Base-by-base conservation (phyloP, 768 basidiomycete genomes). In the Leucocoprinus sp. region DNA sequence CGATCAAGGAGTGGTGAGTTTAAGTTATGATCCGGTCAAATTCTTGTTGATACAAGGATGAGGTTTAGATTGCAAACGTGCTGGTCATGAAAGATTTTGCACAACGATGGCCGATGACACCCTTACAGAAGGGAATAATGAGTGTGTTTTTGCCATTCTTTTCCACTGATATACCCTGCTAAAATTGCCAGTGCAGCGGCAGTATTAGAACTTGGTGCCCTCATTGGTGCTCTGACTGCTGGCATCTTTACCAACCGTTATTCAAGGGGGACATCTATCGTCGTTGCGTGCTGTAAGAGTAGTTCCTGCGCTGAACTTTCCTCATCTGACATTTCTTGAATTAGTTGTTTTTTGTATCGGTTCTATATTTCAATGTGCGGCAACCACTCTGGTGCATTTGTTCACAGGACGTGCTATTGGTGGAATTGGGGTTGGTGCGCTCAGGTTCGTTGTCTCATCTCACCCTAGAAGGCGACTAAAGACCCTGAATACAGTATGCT, bases 21-120 rank as follows among this genome's bases (percentile, higher is more conserved):
- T 15, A 23, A 8, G 28, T 21, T 34, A 21, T 18, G 5, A 1
- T 26, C 7, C 17, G 28, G 15, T 19, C 5, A 27, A 12, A 19
- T 17, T 8, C 15, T 31, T 5, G 17, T 29, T 19, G 23, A 26
- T 41, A 19, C 39, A 39, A 19, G 9, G 26, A 29, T 21, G 37
- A 42, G 37, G 11, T 29, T 5, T 26, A 75, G 72, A 87, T 91
- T 52, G 84, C 88, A 2, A 91, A 90, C 58, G 79, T 91, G 11
- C 70, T 91, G 9, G 84, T 90, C 9, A 90, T 90, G 87, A 65
- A 69, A 31, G 82, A 87, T 53, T 91, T 91, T 53, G 52, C 75
- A 21, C 52, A 63, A 39, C 70, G 78, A 7, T 91, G 83, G 79
- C 82, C 82, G 4, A 63, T 86, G 2, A 77, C 79, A 4, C 73